phyloP scores from a whole-genome alignment of 208 protist species.

The Endotrypanum monterogeii region DNA sequence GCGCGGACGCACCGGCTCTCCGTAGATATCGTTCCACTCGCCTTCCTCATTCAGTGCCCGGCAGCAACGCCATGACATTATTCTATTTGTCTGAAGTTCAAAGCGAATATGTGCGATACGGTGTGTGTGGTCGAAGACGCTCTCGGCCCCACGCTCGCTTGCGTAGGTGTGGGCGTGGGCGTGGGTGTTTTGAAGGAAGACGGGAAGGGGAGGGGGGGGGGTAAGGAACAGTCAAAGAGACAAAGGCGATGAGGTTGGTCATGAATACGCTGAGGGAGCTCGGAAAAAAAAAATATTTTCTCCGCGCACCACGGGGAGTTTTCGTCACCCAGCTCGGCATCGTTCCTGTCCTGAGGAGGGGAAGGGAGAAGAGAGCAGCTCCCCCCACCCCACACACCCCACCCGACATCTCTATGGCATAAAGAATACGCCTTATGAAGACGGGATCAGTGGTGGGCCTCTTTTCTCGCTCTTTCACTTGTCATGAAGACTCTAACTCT shows the following conservation, averaged over 20 bases:
- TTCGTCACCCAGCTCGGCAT: no score
- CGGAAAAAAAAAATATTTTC: no score
- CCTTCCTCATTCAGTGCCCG: slow-evolving; percentile 39
- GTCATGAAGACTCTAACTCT: no score
- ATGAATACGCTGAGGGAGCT: background rate
- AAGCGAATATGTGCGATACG: background rate
- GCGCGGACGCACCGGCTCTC: slow-evolving; percentile 79
- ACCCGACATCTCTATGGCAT: no score
- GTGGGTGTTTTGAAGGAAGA: background rate
- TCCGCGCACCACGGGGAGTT: no score
- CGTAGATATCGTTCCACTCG: slow-evolving; percentile 81
- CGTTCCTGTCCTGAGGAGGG: no score
- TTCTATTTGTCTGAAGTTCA: background rate
- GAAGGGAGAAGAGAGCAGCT: no score
- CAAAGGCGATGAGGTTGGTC: no score
- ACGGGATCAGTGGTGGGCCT: no score
- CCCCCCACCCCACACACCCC: no score
- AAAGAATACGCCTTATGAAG: no score
- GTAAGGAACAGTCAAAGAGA: background rate
- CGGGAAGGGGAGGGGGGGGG: background rate
- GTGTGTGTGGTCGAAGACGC: background rate
- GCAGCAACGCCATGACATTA: slow-evolving; percentile 40
- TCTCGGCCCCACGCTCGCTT: background rate
- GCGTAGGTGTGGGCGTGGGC: background rate
- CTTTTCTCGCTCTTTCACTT: no score